These are phyloP conservation scores for Ambrosiella beaveri DNA, from an alignment of 2,329 filamentous ascomycete species.

Conservation along the genomic window DNA sequence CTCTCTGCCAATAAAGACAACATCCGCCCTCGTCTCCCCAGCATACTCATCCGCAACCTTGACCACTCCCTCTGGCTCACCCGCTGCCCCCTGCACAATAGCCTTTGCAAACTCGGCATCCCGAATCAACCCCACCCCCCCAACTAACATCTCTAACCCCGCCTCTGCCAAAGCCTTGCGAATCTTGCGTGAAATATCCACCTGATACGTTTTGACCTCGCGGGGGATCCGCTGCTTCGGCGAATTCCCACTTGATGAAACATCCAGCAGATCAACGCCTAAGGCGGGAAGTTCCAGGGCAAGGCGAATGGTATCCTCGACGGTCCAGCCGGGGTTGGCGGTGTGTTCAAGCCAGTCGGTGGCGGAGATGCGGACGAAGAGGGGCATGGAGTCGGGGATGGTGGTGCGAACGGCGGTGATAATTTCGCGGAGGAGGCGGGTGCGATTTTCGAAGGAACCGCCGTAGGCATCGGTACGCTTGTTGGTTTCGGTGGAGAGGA, in stretches of 20 bases:
- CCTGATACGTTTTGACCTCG: slow-evolving; percentile 54
- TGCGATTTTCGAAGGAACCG: slow-evolving; percentile 47
- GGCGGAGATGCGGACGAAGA: slow-evolving; percentile 42
- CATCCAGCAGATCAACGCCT: slow-evolving; percentile 71
- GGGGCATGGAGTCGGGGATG: slow-evolving; percentile 36
- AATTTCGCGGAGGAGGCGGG: slow-evolving; percentile 40
- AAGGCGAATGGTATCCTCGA: slow-evolving; percentile 35
- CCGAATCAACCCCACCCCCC: slow-evolving; percentile 58
- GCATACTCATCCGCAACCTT: slow-evolving; percentile 26
- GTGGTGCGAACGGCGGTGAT: slow-evolving; percentile 31
- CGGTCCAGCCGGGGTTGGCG: slow-evolving; percentile 41
- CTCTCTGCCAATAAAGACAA: slow-evolving; percentile 56
- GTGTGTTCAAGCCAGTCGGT: slow-evolving; percentile 44
- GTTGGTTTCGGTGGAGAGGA: slow-evolving; percentile 43
- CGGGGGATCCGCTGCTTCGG: slow-evolving; percentile 40
- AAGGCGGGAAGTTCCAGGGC: slow-evolving; percentile 51
- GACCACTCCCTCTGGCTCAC: slow-evolving; percentile 18
- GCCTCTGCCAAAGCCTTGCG: slow-evolving; percentile 43
- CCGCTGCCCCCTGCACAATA: slow-evolving; percentile 29
- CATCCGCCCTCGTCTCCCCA: slow-evolving; percentile 36
- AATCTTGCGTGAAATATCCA: slow-evolving; percentile 52
- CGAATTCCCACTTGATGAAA: slow-evolving; percentile 60
- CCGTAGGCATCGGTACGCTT: slow-evolving; percentile 47
- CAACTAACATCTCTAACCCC: slow-evolving; percentile 41
- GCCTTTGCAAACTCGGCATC: slow-evolving; percentile 48